These are phyloP conservation scores for Claviceps digitariae DNA, from an alignment of 2,329 filamentous ascomycete genomes.

Conservation along the genomic window DNA sequence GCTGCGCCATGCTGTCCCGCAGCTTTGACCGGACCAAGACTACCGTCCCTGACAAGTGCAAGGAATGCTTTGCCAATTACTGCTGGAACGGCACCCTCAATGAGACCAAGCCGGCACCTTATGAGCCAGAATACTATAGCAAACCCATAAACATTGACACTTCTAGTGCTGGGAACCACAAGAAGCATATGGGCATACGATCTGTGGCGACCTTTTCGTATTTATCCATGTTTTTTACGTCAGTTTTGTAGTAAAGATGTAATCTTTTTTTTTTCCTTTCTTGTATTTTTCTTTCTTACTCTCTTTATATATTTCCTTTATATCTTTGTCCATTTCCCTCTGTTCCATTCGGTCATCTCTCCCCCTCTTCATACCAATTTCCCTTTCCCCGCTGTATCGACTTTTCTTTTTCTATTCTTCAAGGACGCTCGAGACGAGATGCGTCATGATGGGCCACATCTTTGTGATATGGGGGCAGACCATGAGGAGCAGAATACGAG, in stretches of 20 bases:
- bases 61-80: constrained; percentile 63
- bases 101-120: constrained; percentile 19
- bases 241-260: constrained; percentile 4
- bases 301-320: too few species aligned
- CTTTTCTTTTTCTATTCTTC: too few species aligned
- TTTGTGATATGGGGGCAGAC: too few species aligned
- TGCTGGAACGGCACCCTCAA: constrained; percentile 79
- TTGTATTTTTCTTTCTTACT: neutral
- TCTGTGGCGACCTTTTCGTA: neutral
- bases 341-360: too few species aligned
- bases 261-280: neutral
- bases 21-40: constrained; percentile 61
- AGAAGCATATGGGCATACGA: neutral
- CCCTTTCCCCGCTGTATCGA: too few species aligned
- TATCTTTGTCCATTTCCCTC: too few species aligned
- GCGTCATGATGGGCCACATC: too few species aligned
- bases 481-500: too few species aligned
- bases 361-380: too few species aligned
- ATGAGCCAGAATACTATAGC: constrained; percentile 16
- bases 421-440: too few species aligned
- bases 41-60: constrained; percentile 56
- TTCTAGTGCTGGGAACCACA: neutral
- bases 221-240: constrained; percentile 5
- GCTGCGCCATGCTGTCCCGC: constrained; percentile 71
- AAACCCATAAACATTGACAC: constrained; percentile 14